Conservation (phyloP, 306 rosid species). For the Rosa persica region DNA sequence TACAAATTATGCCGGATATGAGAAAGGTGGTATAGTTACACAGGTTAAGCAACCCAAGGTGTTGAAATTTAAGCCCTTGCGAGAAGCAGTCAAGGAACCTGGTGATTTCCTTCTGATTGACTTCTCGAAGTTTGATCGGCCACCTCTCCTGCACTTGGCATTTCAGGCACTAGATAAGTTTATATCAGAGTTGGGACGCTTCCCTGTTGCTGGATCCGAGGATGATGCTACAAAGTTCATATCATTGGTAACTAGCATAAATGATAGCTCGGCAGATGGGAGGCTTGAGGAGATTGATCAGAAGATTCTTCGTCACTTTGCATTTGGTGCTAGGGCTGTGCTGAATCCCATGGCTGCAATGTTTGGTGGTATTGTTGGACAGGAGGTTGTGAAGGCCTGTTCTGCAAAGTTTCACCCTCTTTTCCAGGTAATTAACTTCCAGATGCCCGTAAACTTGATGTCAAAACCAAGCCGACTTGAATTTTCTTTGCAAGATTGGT, state of each 20-base stretch:
- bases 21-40: slow-evolving; percentile 29
- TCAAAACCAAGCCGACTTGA: neutral
- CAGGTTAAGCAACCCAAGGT: slow-evolving; percentile 32
- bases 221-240: slow-evolving; percentile 22
- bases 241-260: slow-evolving; percentile 14
- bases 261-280: slow-evolving; percentile 23
- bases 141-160: slow-evolving; percentile 30
- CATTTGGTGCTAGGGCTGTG: slow-evolving; percentile 33
- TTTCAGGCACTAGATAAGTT: slow-evolving; percentile 32
- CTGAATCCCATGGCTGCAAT: slow-evolving; percentile 32
- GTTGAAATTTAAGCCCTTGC: slow-evolving; percentile 25
- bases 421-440: slow-evolving; percentile 18
- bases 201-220: slow-evolving; percentile 26
- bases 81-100: slow-evolving; percentile 28
- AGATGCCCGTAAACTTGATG: neutral
- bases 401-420: slow-evolving; percentile 31
- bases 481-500: neutral
- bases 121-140: slow-evolving; percentile 34
- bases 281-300: slow-evolving; percentile 24
- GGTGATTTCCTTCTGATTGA: slow-evolving; percentile 31
- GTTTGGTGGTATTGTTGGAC: slow-evolving; percentile 35
- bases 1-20: slow-evolving; percentile 12
- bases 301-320: slow-evolving; percentile 21
- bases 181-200: slow-evolving; percentile 14
- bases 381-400: slow-evolving; percentile 30